Evolutionary conservation across 345 rosid species (phyloP).

Genomic region (Ceriops zippeliana): DNA sequence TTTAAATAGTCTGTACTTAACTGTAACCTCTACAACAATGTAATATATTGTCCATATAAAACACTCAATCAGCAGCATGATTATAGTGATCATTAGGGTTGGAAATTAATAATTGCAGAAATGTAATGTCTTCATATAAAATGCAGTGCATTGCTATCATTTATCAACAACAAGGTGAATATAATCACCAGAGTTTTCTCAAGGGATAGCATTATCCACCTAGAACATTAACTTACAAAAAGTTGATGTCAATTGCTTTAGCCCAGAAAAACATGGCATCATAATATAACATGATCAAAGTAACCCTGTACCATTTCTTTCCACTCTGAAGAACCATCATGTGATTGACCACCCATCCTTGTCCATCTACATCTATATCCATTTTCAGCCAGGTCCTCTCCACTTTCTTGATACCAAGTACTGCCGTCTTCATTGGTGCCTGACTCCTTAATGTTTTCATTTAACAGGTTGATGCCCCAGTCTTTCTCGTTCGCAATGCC

Average conservation of each 20-base stretch:
- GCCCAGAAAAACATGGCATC: slow-evolving; percentile 14
- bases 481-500: slow-evolving; percentile 99
- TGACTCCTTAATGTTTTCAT: slow-evolving; percentile 72
- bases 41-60: too few species aligned
- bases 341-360: slow-evolving; percentile 87
- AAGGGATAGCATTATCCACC: too few species aligned
- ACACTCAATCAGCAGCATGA: not conserved
- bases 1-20: too few species aligned
- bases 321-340: slow-evolving; percentile 87
- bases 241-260: not conserved
- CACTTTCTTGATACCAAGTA: slow-evolving; percentile 87
- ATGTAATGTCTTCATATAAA: not conserved
- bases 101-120: not conserved
- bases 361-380: slow-evolving; percentile 97
- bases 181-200: too few species aligned
- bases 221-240: not conserved
- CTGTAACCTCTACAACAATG: too few species aligned
- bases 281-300: slow-evolving; percentile 14
- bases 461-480: slow-evolving; percentile 86
- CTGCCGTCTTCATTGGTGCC: slow-evolving; percentile 92
- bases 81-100: not conserved
- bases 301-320: slow-evolving; percentile 68
- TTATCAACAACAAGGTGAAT: too few species aligned
- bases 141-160: too few species aligned
- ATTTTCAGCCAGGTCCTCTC: slow-evolving; percentile 77